A percentile compares a stretch with the other conserved stretches of the same genome.
These are phyloP conservation scores for Coffea humblotiana DNA, from an alignment of 305 asterid genomes.

Conservation along the genomic window DNA sequence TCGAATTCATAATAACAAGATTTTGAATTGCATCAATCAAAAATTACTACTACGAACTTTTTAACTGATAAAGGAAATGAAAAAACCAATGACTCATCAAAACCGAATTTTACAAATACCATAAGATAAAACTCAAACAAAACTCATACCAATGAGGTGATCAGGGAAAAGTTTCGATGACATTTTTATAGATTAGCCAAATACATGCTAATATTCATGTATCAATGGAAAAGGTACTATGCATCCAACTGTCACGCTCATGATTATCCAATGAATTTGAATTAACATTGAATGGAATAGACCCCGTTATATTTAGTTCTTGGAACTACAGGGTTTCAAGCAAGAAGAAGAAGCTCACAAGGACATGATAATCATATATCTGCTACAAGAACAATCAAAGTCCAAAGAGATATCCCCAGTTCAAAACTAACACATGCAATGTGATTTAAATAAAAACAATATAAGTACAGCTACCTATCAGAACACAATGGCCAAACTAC, in stretches of 20 bases:
- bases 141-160: not conserved
- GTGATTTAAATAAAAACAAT: too few relatives aligned
- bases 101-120: not conserved
- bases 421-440: not conserved
- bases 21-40: too few relatives aligned
- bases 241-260: not conserved
- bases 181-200: not conserved
- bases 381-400: not conserved
- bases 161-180: not conserved
- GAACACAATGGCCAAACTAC: too few relatives aligned
- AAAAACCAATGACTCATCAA: not conserved
- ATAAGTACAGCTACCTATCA: not conserved
- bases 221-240: not conserved
- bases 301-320: not conserved
- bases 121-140: not conserved
- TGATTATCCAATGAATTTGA: not conserved
- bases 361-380: too few relatives aligned
- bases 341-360: not conserved
- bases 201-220: not conserved
- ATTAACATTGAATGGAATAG: not conserved
- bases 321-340: not conserved
- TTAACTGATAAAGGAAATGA: conserved; percentile 16
- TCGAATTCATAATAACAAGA: not conserved
- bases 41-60: not conserved
- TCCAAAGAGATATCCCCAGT: not conserved